A percentile compares a stretch with the other conserved stretches of the same genome.
phyloP scores from a whole-genome alignment of 352 stramenopile genomes.

The Pythium apleroticum region DNA sequence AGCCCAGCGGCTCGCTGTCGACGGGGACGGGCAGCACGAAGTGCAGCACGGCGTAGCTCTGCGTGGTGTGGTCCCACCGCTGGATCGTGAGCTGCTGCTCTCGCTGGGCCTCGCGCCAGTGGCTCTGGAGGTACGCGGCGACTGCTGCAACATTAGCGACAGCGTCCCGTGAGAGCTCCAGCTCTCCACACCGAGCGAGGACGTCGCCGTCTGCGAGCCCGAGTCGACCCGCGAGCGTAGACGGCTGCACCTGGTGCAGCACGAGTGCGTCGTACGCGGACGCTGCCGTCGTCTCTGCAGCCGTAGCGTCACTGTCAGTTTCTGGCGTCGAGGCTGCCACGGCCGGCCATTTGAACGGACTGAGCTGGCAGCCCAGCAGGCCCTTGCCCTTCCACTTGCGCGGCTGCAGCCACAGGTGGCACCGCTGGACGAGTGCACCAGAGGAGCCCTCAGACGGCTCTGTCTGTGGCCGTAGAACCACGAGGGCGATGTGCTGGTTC shows the following conservation, averaged over 20 bases:
- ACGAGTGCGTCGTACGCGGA: slow-evolving; percentile 26
- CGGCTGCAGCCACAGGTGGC: slow-evolving; percentile 26
- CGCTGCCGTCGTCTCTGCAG: neutral
- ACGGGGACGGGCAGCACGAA: slow-evolving; percentile 21
- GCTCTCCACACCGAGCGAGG: slow-evolving; percentile 37
- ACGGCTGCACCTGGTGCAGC: slow-evolving; percentile 38
- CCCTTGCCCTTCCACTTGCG: slow-evolving; percentile 69
- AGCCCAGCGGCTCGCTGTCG: slow-evolving; percentile 32
- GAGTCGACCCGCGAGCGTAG: slow-evolving; percentile 32
- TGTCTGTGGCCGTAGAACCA: slow-evolving; percentile 35
- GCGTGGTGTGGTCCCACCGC: slow-evolving; percentile 42
- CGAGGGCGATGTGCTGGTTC: slow-evolving; percentile 34
- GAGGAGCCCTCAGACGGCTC: no score
- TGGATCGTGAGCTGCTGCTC: slow-evolving; percentile 40
- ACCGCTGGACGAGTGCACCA: neutral
- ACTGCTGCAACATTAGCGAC: slow-evolving; percentile 22
- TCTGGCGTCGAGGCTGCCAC: neutral
- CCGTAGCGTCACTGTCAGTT: neutral
- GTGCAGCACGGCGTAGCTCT: slow-evolving; percentile 42
- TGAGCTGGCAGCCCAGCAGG: slow-evolving; percentile 59
- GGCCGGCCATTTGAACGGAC: slow-evolving; percentile 53
- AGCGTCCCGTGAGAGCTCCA: slow-evolving; percentile 15
- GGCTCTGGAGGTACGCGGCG: slow-evolving; percentile 20
- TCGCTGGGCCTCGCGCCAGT: slow-evolving; percentile 19
- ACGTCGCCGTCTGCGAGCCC: slow-evolving; percentile 52